These are phyloP conservation scores for Apiotrichum gracile DNA, from an alignment of 1,284 basidiomycete species.

Conservation along the genomic window DNA sequence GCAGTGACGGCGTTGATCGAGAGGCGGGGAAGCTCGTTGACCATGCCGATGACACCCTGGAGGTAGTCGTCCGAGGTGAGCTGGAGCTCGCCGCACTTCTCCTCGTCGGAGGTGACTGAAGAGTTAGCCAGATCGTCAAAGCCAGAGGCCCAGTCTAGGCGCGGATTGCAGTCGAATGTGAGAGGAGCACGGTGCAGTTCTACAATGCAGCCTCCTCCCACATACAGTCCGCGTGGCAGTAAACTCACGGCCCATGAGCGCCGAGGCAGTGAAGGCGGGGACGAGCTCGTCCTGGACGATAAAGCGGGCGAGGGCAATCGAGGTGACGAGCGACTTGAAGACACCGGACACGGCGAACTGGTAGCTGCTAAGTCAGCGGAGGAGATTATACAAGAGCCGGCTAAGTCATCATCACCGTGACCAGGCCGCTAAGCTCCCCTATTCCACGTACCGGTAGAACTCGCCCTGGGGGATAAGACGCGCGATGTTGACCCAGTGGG, in stretches of 20 bases:
- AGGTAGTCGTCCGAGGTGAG: constrained; percentile 47
- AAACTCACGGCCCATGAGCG: constrained; percentile 42
- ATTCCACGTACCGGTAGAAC: constrained; percentile 38
- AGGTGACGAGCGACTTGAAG: constrained; percentile 38
- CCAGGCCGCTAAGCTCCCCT: background rate
- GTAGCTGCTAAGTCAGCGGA: constrained; percentile 29
- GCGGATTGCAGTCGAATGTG: too few relatives aligned
- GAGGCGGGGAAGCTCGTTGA: constrained; percentile 47
- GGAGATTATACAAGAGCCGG: too few relatives aligned
- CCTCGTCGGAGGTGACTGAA: constrained; percentile 33
- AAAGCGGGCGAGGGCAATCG: constrained; percentile 41
- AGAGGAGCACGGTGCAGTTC: too few relatives aligned
- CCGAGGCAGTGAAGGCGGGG: constrained; percentile 34
- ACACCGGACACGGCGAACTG: constrained; percentile 37
- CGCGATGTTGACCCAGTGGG: constrained; percentile 36
- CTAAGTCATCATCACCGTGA: background rate
- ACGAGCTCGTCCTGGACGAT: constrained; percentile 42
- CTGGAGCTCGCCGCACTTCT: constrained; percentile 27
- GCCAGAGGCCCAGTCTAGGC: too few relatives aligned
- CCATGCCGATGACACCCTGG: constrained; percentile 46
- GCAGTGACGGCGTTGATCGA: constrained; percentile 47
- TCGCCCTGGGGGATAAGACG: constrained; percentile 41
- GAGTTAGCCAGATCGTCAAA: background rate
- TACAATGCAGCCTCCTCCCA: too few relatives aligned
- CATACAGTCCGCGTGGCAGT: too few relatives aligned